phyloP scores from a whole-genome alignment of 2,329 filamentous ascomycete genomes.

The Sclerotiophoma versabilis region DNA sequence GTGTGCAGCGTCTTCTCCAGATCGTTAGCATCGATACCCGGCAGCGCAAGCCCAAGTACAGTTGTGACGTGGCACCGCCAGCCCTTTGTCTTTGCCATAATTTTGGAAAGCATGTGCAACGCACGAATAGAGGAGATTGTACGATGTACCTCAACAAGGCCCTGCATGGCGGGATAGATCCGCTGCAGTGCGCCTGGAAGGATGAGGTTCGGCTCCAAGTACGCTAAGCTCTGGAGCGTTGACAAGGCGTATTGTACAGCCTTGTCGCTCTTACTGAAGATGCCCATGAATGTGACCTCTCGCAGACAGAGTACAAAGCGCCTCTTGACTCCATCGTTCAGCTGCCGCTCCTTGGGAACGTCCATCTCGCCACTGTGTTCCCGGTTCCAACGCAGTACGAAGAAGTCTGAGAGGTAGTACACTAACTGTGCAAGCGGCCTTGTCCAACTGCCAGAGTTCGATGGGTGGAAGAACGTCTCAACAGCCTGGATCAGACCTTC shows the following conservation, averaged over 20 bases:
- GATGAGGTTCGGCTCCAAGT: conserved; percentile 88
- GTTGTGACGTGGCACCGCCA: conserved; percentile 96
- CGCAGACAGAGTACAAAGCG: conserved; percentile 88
- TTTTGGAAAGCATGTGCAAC: conserved; percentile 87
- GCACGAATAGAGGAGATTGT: conserved; percentile 93
- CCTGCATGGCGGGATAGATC: conserved; percentile 96
- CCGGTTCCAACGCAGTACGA: conserved; percentile 96
- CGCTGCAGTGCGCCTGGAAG: conserved; percentile 91
- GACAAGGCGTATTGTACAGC: conserved; percentile 92
- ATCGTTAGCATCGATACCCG: conserved; percentile 97
- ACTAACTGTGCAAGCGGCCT: conserved; percentile 88
- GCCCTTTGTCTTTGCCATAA: conserved; percentile 93
- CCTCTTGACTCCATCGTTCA: conserved; percentile 81
- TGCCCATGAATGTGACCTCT: conserved; percentile 97
- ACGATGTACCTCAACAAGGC: conserved; percentile 93
- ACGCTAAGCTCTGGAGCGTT: conserved; percentile 87
- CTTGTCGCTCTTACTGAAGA: conserved; percentile 93
- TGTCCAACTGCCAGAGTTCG: conserved; percentile 92
- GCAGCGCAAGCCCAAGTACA: conserved; percentile 87
- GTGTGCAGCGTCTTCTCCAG: conserved; percentile 95
- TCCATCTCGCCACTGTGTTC: conserved; percentile 93
- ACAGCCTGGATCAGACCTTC: conserved; percentile 93
- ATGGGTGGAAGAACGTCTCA: conserved; percentile 98
- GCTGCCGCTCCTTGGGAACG: conserved; percentile 77
- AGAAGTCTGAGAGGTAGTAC: conserved; percentile 92